A percentile compares a stretch with the other conserved stretches of the same genome.
phyloP scores from a whole-genome alignment of 345 rosid species.

The Abelmoschus esculentus region DNA sequence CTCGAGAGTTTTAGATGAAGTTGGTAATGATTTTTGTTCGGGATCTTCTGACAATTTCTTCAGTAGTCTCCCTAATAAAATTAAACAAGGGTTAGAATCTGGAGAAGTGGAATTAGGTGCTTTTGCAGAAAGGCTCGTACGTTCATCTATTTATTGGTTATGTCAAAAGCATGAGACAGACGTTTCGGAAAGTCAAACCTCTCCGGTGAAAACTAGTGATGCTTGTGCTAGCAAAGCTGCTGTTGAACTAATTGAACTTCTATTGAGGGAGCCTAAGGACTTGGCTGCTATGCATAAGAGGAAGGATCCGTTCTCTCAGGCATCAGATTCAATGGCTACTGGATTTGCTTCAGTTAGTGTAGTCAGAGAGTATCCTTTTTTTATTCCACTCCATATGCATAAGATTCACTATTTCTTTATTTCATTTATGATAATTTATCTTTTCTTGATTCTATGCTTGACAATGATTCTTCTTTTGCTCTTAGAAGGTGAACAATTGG shows the following conservation, averaged over 20 bases:
- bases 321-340: conserved; percentile 24
- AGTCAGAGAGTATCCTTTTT: conserved; percentile 76
- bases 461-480: conserved; percentile 5
- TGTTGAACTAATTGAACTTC: conserved; percentile 43
- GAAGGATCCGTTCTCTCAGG: conserved; percentile 25
- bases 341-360: conserved; percentile 31
- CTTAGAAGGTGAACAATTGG: conserved; percentile 1
- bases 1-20: conserved; percentile 50
- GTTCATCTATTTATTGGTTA: conserved; percentile 48
- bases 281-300: conserved; percentile 38
- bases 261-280: conserved; percentile 71
- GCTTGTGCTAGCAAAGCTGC: conserved; percentile 24
- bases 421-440: neutral
- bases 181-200: conserved; percentile 33
- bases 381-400: neutral
- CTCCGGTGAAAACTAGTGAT: conserved; percentile 23
- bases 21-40: conserved; percentile 25
- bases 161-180: conserved; percentile 43
- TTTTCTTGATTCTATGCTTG: neutral
- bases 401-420: neutral
- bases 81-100: conserved; percentile 63
- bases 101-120: conserved; percentile 68
- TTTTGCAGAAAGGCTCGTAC: conserved; percentile 75
- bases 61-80: conserved; percentile 45
- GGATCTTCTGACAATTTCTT: conserved; percentile 60